phyloP scores from a whole-genome alignment of 2,329 filamentous ascomycete genomes.

The Didymella sp. region DNA sequence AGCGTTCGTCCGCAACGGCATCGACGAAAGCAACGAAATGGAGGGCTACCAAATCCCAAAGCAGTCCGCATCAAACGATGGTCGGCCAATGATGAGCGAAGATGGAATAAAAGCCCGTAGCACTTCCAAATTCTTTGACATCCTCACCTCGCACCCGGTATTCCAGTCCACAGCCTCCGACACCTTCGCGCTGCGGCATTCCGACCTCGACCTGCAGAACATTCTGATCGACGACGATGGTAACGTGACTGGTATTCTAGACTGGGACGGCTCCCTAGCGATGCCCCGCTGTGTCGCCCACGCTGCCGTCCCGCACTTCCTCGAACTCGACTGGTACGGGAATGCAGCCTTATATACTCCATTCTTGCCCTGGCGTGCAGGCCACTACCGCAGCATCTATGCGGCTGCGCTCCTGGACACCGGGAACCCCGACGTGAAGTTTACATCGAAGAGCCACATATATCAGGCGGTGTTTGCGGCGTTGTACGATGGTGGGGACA shows the following conservation, averaged over 20 bases:
- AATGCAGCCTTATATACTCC: neutral
- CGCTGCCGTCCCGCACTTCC: slow-evolving; percentile 18
- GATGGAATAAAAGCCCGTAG: neutral
- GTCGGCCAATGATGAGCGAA: neutral
- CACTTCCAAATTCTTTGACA: neutral
- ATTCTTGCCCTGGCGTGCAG: neutral
- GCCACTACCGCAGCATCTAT: slow-evolving; percentile 18
- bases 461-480: slow-evolving; percentile 13
- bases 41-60: neutral
- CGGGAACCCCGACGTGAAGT: slow-evolving; percentile 11
- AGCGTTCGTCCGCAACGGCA: neutral
- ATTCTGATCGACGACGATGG: slow-evolving; percentile 26
- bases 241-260: slow-evolving; percentile 29
- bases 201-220: slow-evolving; percentile 35
- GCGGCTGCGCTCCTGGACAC: slow-evolving; percentile 18
- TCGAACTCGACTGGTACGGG: slow-evolving; percentile 13
- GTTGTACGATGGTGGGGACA: slow-evolving; percentile 3
- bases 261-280: slow-evolving; percentile 21
- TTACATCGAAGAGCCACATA: slow-evolving; percentile 15
- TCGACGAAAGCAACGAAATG: neutral
- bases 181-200: slow-evolving; percentile 28
- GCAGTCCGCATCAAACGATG: neutral
- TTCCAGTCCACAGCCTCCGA: slow-evolving; percentile 12
- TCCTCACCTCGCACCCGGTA: slow-evolving; percentile 8
- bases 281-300: slow-evolving; percentile 22